Conservation (phyloP, 495 filamentous ascomycete species). For the Lophiostoma macrostomum region DNA sequence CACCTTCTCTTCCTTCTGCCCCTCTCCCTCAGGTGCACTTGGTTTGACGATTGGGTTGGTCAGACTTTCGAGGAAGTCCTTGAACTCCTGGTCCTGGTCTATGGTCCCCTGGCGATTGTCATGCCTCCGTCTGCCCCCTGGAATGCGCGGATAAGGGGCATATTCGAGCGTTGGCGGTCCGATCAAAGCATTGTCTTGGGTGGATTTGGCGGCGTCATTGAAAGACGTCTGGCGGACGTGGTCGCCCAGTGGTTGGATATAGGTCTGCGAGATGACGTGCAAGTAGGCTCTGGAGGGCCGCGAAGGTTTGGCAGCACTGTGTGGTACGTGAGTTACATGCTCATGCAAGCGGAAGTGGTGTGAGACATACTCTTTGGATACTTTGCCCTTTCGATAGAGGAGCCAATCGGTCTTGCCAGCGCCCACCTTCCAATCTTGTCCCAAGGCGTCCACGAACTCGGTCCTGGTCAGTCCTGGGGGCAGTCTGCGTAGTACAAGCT, state of each 20-base stretch:
- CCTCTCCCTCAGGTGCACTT: constrained; percentile 53
- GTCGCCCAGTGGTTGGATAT: constrained; percentile 61
- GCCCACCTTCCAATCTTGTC: constrained; percentile 78
- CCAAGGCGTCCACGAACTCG: constrained; percentile 71
- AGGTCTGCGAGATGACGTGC: constrained; percentile 60
- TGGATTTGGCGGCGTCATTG: constrained; percentile 69
- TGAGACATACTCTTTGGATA: constrained; percentile 74
- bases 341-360: not conserved
- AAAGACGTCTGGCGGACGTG: constrained; percentile 62
- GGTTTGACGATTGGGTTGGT: constrained; percentile 69
- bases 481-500: constrained; percentile 79
- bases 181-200: constrained; percentile 62
- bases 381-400: constrained; percentile 73
- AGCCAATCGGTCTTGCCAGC: constrained; percentile 82
- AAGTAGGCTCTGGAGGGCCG: constrained; percentile 74
- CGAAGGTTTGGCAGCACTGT: constrained; percentile 73
- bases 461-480: constrained; percentile 78
- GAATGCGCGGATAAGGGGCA: constrained; percentile 75
- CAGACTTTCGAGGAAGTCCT: constrained; percentile 81
- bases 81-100: constrained; percentile 92
- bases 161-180: constrained; percentile 77
- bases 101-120: constrained; percentile 92
- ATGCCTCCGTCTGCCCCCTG: constrained; percentile 64
- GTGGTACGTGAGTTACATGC: constrained; percentile 4
- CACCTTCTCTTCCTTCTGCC: constrained; percentile 61